Evolutionary conservation across 306 rosid species (phyloP), one percentile per base, ranked within the genome.

Genomic region (Corylus americana): DNA sequence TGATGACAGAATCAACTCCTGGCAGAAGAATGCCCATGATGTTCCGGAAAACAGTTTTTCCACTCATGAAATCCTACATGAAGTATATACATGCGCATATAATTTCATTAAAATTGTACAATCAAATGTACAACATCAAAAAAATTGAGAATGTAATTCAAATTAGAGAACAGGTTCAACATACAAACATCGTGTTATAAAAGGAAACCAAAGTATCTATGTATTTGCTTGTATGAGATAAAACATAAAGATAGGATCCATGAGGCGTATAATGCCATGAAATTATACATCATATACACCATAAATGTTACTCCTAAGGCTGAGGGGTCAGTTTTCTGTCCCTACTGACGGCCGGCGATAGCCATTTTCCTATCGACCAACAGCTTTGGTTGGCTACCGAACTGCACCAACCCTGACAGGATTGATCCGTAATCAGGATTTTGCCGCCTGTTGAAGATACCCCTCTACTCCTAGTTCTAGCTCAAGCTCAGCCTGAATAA

Each of bases 41-140:
- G 84, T 95, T 95, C 73, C 98, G 90, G 54, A 95, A 91, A 81
- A 83, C 90, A 72, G 92, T 84, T 86, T 92, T 95, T 9, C 97
- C 98, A 83, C 98, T 95, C 98, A 95, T 95, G 86, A 95, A 95
- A 81, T 95, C 98, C 98, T 95, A 90, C 83, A 79, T 44, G 69
- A 71, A 31, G 31, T 61, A 50, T 61, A 53, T 63, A 44, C 66
- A 62, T 47, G 54, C 50, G 45, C 8, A 42, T 6, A 42, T 42
- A 42, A 42, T 42, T 42, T 42, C 45, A 58, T 45, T 4, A 61
- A 70, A 68, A 59, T 29, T 61, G 58, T 67, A 13, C 39, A 25
- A 37, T 7, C 29, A 47, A 71, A 77, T 48, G 39, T 48, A 53
- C 0, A 76, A 74, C 42, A 27, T 51, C 68, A 31, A 37, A 63